Evolutionary conservation across 2,329 filamentous ascomycete species (phyloP).

Genomic region (Nothophoma quercina): DNA sequence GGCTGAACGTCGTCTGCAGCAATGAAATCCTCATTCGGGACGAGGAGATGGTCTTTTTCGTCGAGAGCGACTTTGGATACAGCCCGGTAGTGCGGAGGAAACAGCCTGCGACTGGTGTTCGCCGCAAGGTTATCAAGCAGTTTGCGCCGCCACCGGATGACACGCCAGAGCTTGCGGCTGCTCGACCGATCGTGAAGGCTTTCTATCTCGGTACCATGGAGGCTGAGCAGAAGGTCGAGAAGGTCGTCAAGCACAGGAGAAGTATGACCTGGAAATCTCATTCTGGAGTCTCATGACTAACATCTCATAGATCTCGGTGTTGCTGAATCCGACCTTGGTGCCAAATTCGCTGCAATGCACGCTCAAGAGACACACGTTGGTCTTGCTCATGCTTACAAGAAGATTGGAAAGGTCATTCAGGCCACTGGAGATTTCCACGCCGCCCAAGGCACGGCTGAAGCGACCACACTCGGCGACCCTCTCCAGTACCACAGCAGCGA

Average conservation of each 20-base stretch:
- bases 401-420: conserved; percentile 92
- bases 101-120: conserved; percentile 94
- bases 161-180: conserved; percentile 90
- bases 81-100: conserved; percentile 94
- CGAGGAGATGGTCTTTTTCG: conserved; percentile 96
- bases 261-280: conserved; percentile 60
- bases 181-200: conserved; percentile 88
- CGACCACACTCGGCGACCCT: conserved; percentile 91
- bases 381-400: conserved; percentile 88
- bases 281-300: conserved; percentile 28
- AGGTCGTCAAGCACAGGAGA: conserved; percentile 88
- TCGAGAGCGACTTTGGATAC: conserved; percentile 99
- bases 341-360: conserved; percentile 85
- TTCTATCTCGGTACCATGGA: conserved; percentile 98
- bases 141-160: conserved; percentile 98
- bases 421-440: conserved; percentile 94
- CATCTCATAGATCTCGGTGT: conserved; percentile 77
- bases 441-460: conserved; percentile 94
- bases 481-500: conserved; percentile 95
- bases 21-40: conserved; percentile 94
- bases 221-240: conserved; percentile 94
- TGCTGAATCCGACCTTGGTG: conserved; percentile 90
- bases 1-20: conserved; percentile 91
- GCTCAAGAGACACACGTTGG: conserved; percentile 91
- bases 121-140: conserved; percentile 95